Percentiles rank a stretch among this genome's conserved stretches.
Conservation (phyloP, 1,284 basidiomycete species). For the Coniophora puteana region DNA sequence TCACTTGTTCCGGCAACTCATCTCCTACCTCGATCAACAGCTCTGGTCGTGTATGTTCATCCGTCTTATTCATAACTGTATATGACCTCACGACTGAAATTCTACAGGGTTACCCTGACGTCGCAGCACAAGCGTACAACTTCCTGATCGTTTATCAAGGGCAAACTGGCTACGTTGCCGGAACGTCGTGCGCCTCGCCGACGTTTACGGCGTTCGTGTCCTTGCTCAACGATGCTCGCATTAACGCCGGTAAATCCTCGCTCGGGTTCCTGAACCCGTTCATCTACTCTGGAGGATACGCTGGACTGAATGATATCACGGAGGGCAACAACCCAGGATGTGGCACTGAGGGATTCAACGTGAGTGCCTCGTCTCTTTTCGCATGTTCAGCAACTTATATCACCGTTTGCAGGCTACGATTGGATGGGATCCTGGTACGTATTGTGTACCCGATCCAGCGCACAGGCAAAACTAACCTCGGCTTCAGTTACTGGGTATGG, state of each 20-base stretch:
- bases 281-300: conserved; percentile 38
- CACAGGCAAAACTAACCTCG: conserved; percentile 2
- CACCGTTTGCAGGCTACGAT: conserved; percentile 26
- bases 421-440: conserved; percentile 47
- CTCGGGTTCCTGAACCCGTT: conserved; percentile 63
- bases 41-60: conserved; percentile 31
- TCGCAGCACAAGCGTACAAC: conserved; percentile 50
- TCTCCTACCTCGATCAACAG: conserved; percentile 16
- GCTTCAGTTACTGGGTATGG: conserved; percentile 44
- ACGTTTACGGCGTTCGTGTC: conserved; percentile 47
- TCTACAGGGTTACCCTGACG: conserved; percentile 52
- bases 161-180: conserved; percentile 24
- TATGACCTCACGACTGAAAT: background rate
- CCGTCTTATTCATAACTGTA: conserved; percentile 4
- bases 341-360: conserved; percentile 48
- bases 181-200: conserved; percentile 54
- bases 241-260: conserved; percentile 35
- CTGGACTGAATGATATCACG: conserved; percentile 50
- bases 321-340: conserved; percentile 54
- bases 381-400: conserved; percentile 4
- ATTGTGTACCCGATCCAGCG: background rate
- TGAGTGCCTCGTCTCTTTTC: conserved; percentile 17
- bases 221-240: conserved; percentile 60
- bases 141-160: conserved; percentile 39
- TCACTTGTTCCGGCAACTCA: conserved; percentile 6